Evolutionary conservation across 1,284 basidiomycete genomes (phyloP), one percentile per base, ranked within the genome.

Genomic region (Moesziomyces sp.): DNA sequence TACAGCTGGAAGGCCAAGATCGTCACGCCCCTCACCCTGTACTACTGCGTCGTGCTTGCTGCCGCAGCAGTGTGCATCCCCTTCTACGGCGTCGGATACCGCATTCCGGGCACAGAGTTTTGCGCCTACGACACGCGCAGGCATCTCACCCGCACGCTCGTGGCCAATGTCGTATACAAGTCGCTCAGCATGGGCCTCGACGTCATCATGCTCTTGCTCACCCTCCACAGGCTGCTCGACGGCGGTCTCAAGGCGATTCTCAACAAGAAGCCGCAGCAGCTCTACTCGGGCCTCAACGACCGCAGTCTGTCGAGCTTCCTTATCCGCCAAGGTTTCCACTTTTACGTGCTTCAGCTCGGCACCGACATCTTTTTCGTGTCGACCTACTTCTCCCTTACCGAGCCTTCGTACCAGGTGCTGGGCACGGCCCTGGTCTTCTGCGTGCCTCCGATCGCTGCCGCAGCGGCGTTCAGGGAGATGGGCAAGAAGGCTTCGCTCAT

Each of bases 241-340:
- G 73, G 73, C 3, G 73, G 73, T 9, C 51, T 76, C 18, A 35
- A 42, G 11, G 55, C 62, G 0, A 21, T 74, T 19, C 56, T 54
- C 19, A 43, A n/a, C 21, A 63, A 58, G 35, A 57, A 57, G 18
- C 53, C 58, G 5, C 40, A 53, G 14, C 45, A 61, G 30, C 55
- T 72, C 13, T 52, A 54, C 43, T 51, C 60, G 2, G 48, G 49
- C 18, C 5, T 58, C 21, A 35, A 43, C 35, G 52, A 60, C 33
- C 42, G 45, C 0, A 61, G 53, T 24, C 46, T 76, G 8, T 67
- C 73, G 2, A 49, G 50, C 50, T 68, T 68, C 54, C 44, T 76
- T 5, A 43, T 72, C 26, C 63, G 68, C 11, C 73, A 76, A 56
- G 64, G 73, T 11, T 55, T 70, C 46, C 66, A 64, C 24, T 74